Conservation (phyloP, 2,329 filamentous ascomycete genomes). For the Aspergillus fructus region DNA sequence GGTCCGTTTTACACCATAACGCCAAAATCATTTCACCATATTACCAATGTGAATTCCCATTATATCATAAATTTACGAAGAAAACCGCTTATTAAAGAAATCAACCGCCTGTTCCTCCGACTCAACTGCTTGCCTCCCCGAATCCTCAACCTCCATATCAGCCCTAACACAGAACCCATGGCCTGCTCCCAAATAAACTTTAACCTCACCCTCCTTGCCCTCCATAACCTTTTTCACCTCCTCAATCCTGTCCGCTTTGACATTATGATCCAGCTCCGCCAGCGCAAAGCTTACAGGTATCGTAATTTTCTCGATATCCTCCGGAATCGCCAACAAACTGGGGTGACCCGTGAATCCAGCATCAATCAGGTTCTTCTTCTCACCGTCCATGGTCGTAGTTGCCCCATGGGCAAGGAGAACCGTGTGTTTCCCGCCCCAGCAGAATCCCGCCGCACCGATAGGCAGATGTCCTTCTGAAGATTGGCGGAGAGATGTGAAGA, state of each 20-base stretch:
- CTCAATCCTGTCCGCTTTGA: constrained; percentile 20
- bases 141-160: constrained; percentile 22
- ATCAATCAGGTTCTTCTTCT: constrained; percentile 44
- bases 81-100: constrained; percentile 18
- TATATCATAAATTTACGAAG: not conserved
- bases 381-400: constrained; percentile 12
- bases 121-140: constrained; percentile 23
- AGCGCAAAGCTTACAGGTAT: constrained; percentile 25
- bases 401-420: constrained; percentile 48
- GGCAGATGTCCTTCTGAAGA: constrained; percentile 34
- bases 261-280: constrained; percentile 21
- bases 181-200: constrained; percentile 24
- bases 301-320: constrained; percentile 42
- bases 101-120: constrained; percentile 28
- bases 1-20: too few species aligned
- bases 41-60: too few species aligned
- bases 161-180: constrained; percentile 32
- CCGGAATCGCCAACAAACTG: constrained; percentile 48
- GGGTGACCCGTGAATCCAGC: constrained; percentile 57
- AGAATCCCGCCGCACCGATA: constrained; percentile 60
- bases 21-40: too few species aligned
- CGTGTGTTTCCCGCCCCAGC: constrained; percentile 62
- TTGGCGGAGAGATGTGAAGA: constrained; percentile 38
- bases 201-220: constrained; percentile 24
- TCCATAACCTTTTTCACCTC: constrained; percentile 24